Base-by-base conservation (phyloP, 805 yeast genomes). In the Wickerhamomyces subpelliculosus region DNA sequence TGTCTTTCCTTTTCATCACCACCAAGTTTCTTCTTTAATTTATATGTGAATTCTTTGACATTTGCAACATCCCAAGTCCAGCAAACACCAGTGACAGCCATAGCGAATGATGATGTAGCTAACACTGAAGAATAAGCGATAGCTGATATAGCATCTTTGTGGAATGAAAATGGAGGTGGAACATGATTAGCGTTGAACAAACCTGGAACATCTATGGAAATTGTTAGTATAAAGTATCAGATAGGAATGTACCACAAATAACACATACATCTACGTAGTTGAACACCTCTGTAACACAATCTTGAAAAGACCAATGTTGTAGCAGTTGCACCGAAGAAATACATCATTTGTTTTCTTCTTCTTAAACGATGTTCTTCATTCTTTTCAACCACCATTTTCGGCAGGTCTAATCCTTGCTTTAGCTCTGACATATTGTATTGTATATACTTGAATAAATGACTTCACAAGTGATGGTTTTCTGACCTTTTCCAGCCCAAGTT, bases 61-160 rank as follows among this genome's bases (percentile, higher is more conserved):
- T 65, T 68, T 8, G 84, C 73, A 10, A 87, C 80, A 52, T 87
- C 95, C 60, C 72, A 68, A 29, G 78, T 67, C 96, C 96, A 88
- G 51, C 86, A 79, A 3, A 78, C 67, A 2, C 95, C 94, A 28
- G 84, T 73, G 2, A 79, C 65, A 5, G 75, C 60, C 86, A 85
- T 84, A 2, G 85, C 73, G 49, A 82, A 72, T 0, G 86, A 75
- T 1, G 87, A 72, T 0, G 79, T 70, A 3, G 96, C 84, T 14
- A 89, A 62, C 34, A 83, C 61, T 0, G 95, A 75, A 2, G 96
- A 94, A 29, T 84, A 80, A 0, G 81, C 76, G 3, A 89, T 86
- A 0, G 96, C 96, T 29, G 79, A 77, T 25, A 86, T 75, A 2
- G 96, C 96, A 57, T 88, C 96, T 38, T 77, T 74, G 44, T 84